Percentiles rank a stretch among this genome's conserved stretches.
Conservation (phyloP, 345 rosid genomes). For the Laguncularia racemosa region DNA sequence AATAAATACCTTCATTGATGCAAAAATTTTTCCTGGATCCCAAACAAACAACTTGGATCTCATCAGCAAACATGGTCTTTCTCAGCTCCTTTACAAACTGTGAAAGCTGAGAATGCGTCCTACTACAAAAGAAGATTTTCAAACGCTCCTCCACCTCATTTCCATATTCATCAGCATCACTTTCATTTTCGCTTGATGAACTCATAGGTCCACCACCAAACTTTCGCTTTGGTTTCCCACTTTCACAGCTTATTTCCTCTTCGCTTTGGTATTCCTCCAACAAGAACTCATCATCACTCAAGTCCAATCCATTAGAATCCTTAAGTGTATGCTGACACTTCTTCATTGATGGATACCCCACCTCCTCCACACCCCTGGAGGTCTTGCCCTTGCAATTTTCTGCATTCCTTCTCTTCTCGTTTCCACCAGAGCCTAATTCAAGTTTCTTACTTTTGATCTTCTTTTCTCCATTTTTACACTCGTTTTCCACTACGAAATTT, state of each 20-base stretch:
- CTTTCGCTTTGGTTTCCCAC: slow-evolving; percentile 45
- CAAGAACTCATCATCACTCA: slow-evolving; percentile 53
- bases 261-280: slow-evolving; percentile 83
- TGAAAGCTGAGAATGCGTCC: slow-evolving; percentile 91
- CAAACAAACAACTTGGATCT: slow-evolving; percentile 54
- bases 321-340: slow-evolving; percentile 13
- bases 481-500: slow-evolving; percentile 35
- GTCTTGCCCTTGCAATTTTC: slow-evolving; percentile 11
- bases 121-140: slow-evolving; percentile 80
- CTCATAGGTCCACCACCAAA: slow-evolving; percentile 23
- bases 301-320: slow-evolving; percentile 25
- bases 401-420: slow-evolving; percentile 19
- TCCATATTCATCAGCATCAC: slow-evolving; percentile 21
- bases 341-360: slow-evolving; percentile 11
- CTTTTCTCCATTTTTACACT: slow-evolving; percentile 1
- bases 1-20: slow-evolving; percentile 59
- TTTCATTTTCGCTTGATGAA: slow-evolving; percentile 68
- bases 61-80: slow-evolving; percentile 52
- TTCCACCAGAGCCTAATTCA: slow-evolving; percentile 16
- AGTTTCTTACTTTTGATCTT: slow-evolving; percentile 21
- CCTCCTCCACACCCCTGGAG: slow-evolving; percentile 18
- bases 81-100: slow-evolving; percentile 79
- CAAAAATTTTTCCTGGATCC: slow-evolving; percentile 88
- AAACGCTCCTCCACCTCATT: slow-evolving; percentile 27
- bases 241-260: slow-evolving; percentile 39